A percentile compares a stretch with the other conserved stretches of the same genome.
Evolutionary conservation across 129 eudicot genomes (phyloP).

Genomic region (Flaveria linearis): DNA sequence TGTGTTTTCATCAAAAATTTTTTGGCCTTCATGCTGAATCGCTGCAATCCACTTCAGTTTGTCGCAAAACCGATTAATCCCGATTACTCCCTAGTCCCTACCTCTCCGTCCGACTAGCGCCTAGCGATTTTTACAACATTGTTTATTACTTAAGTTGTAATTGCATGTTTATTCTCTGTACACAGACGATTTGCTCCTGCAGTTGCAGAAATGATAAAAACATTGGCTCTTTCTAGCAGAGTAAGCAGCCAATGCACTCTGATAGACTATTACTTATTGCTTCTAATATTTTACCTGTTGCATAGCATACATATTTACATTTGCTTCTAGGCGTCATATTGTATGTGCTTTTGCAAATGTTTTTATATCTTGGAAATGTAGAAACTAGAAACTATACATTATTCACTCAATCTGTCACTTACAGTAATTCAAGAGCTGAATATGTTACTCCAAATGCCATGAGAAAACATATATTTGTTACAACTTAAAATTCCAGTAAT

Average conservation of each 20-base stretch:
- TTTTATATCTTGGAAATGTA: not conserved
- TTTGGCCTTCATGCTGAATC: no score
- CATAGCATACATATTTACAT: not conserved
- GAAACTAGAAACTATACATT: not conserved
- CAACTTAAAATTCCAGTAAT: no score
- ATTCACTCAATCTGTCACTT: not conserved
- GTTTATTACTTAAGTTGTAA: not conserved
- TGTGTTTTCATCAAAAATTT: no score
- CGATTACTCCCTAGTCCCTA: no score
- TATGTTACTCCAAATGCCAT: not conserved
- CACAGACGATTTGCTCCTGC: constrained; percentile 24
- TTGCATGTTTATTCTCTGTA: constrained; percentile 17
- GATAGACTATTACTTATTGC: constrained; percentile 7
- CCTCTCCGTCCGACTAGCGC: no score
- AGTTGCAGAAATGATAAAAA: constrained; percentile 48
- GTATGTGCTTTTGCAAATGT: not conserved
- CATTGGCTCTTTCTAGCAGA: constrained; percentile 41
- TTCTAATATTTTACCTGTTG: not conserved
- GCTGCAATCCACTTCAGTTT: no score
- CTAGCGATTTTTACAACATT: no score
- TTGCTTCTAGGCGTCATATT: not conserved
- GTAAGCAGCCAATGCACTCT: constrained; percentile 34
- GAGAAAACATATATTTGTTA: not conserved
- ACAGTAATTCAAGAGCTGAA: not conserved
- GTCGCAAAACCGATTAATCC: no score